Base-by-base conservation (phyloP, 2,329 filamentous ascomycete species). In the Podosphaera leucotricha region DNA sequence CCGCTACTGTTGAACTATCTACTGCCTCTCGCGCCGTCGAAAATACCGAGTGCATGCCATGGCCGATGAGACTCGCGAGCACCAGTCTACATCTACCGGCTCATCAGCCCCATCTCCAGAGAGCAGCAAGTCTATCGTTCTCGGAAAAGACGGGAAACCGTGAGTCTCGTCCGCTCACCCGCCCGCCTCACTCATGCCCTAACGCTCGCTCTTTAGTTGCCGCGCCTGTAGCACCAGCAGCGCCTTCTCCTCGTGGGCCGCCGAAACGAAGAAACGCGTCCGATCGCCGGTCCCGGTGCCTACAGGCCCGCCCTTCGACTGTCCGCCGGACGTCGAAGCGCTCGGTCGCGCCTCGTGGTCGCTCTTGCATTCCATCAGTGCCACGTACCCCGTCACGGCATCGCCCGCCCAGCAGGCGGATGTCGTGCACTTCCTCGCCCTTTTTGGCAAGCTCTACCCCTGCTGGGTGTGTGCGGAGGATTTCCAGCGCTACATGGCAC, bases 381-480 rank as follows among this genome's bases (percentile, higher is more conserved):
- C 86, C 0, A 74, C 74, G 13, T 98, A 95, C 60, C 90, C 90
- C 1, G 66, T 70, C 6, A 61, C 59, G 6, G 84, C 90, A 0
- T 72, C 77, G 0, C 60, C 66, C 0, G 60, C 66, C 8, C 73
- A 93, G 53, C 84, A 94, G 58, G 64, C 65, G 24, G 80, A 94
- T 53, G 78, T 92, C 53, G 67, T 68, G 45, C 68, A 72, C 43
- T 95, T 98, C 62, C 68, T 98, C 53, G 64, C 66, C 20, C 67
- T 85, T 2, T 92, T 98, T 59, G 77, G 81, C 21, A 80, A 79
- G 52, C 62, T 95, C 18, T 98, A 98, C 57, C 90, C 90, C 3
- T 98, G 90, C 66, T 93, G 86, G 84, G 72, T 80, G 2, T 98
- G 90, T 61, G 90, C 86, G 28, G 80, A 87, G 48, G 87, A 95